Evolutionary conservation across 1,284 basidiomycete species (phyloP).

Genomic region (Malassezia cuniculi): DNA sequence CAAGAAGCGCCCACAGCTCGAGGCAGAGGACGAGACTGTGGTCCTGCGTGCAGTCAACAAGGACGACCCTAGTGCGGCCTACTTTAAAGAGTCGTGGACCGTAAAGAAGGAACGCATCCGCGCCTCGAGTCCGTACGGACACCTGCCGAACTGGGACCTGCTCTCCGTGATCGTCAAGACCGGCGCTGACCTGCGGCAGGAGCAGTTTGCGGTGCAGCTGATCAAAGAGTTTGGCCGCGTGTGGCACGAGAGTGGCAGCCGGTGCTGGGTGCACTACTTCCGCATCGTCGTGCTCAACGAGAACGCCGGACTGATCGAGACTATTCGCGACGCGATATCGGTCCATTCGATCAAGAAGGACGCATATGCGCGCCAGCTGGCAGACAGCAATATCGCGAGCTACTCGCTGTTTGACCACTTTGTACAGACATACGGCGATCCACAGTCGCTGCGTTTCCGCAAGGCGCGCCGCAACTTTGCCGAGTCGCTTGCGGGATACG

Average conservation of each 20-base stretch:
- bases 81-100: conserved; percentile 90
- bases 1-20: conserved; percentile 53
- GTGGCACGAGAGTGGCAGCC: conserved; percentile 59
- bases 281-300: conserved; percentile 89
- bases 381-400: conserved; percentile 43
- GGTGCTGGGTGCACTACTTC: conserved; percentile 47
- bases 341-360: conserved; percentile 99
- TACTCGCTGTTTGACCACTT: conserved; percentile 41
- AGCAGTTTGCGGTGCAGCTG: conserved; percentile 89
- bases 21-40: conserved; percentile 54
- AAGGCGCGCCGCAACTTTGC: conserved; percentile 68
- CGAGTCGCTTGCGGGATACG: conserved; percentile 79
- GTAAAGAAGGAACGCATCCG: conserved; percentile 90
- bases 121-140: conserved; percentile 83
- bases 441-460: conserved; percentile 22
- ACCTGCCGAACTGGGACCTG: conserved; percentile 66
- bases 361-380: conserved; percentile 76
- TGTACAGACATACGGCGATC: conserved; percentile 32
- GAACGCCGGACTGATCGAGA: conserved; percentile 60
- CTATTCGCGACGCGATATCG: conserved; percentile 75
- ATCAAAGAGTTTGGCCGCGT: conserved; percentile 85
- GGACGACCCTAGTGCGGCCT: conserved; percentile 75
- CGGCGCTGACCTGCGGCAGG: conserved; percentile 88
- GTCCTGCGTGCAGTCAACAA: conserved; percentile 87
- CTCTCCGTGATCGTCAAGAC: conserved; percentile 98